Conservation (phyloP, 1,284 basidiomycete genomes). For the Anthracocystis setariae region DNA sequence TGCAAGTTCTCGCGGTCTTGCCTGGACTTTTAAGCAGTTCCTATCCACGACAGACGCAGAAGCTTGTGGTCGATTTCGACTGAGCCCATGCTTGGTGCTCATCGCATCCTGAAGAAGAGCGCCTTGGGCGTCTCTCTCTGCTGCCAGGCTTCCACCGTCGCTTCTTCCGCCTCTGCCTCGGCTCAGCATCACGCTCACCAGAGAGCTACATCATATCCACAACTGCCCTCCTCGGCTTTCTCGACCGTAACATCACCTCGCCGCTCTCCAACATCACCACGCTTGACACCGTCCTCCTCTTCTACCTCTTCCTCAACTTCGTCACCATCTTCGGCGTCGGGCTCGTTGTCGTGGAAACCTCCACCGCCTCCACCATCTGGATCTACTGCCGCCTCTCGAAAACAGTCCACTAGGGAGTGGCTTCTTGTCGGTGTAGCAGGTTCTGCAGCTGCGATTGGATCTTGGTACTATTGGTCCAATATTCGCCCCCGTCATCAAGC, state of each 20-base stretch:
- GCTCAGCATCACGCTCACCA: slow-evolving; percentile 2
- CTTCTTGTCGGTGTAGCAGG: slow-evolving; percentile 64
- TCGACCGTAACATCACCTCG: slow-evolving; percentile 17
- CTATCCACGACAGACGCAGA: not conserved
- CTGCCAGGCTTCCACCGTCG: slow-evolving; percentile 13
- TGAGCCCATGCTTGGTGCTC: slow-evolving; percentile 28
- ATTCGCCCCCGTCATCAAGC: slow-evolving; percentile 48
- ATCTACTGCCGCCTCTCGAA: slow-evolving; percentile 46
- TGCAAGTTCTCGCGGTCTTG: slow-evolving; percentile 1
- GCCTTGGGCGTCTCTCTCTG: slow-evolving; percentile 35
- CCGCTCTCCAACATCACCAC: slow-evolving; percentile 12
- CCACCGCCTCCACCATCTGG: slow-evolving; percentile 40
- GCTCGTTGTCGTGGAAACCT: slow-evolving; percentile 40
- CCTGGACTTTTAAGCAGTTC: not conserved
- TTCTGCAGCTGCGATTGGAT: slow-evolving; percentile 61
- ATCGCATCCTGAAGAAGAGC: slow-evolving; percentile 21
- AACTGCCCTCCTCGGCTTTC: slow-evolving; percentile 8
- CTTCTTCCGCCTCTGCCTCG: slow-evolving; percentile 5
- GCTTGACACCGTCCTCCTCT: not conserved
- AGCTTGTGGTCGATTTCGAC: not conserved
- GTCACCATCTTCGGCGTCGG: slow-evolving; percentile 28
- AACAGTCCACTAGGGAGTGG: slow-evolving; percentile 63
- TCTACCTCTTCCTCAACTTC: slow-evolving; percentile 16
- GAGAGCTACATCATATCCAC: not conserved
- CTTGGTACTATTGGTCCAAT: slow-evolving; percentile 65